Base-by-base conservation (phyloP, 2,329 filamentous ascomycete species). In the Colletotrichum eleusines region DNA sequence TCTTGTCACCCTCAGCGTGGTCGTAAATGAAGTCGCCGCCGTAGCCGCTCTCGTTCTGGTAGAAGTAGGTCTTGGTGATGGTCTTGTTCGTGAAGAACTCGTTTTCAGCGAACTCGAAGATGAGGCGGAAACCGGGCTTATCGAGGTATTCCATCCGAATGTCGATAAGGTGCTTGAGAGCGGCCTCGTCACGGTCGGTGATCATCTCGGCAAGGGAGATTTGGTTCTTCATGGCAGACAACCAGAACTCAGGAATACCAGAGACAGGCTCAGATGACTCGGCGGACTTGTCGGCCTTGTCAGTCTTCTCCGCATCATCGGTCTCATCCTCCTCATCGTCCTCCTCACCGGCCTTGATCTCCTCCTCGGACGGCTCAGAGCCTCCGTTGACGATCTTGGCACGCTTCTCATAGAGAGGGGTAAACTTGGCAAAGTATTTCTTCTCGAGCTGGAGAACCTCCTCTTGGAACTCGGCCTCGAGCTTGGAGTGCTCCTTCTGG, bases 151-250 rank as follows among this genome's bases (percentile, higher is more conserved):
- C 95, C 95, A 99, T 98, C 80, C 95, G 94, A 77, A 99, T 94
- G 80, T 99, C 95, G 75, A 89, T 91, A 69, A 99, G 88, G 79
- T 92, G 88, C 85, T 97, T 97, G 69, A 99, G 91, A 63, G 95
- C 96, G 76, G 90, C 91, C 89, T 99, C 96, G 80, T 99, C 96
- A 75, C 94, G 93, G 78, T 98, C 96, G 78, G 96, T 99, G 81
- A 99, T 98, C 90, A 98, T 97, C 84, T 99, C 97, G 67, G 95
- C 94, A 67, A 99, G 91, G 38, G 95, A 97, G 78, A 96, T 90
- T 82, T 98, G 95, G 87, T 99, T 99, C 89, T 99, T 99, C 95
- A 99, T 98, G 76, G 97, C 95, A 73, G 95, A 98, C 61, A 99
- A 88, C 96, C 96, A 99, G 89, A 99, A 99, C 84, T 99, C 96